phyloP scores from a whole-genome alignment of 2,329 filamentous ascomycete species.

The Zasmidium angulare region DNA sequence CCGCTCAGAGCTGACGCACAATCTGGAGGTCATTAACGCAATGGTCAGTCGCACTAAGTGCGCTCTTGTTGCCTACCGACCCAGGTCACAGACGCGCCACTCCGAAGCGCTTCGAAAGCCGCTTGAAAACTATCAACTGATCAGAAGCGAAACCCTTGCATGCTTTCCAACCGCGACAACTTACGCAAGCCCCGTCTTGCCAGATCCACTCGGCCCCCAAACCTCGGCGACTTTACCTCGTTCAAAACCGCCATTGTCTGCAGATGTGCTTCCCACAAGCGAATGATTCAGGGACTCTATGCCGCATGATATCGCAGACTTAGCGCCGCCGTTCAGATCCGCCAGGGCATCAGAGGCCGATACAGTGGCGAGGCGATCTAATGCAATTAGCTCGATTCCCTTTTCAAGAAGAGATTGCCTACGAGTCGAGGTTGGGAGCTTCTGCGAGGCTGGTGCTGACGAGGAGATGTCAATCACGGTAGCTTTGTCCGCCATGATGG shows the following conservation, averaged over 20 bases:
- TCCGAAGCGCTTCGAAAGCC: slow-evolving; percentile 60
- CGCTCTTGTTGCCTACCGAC: slow-evolving; percentile 63
- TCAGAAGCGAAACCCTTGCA: background rate
- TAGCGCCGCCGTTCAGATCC: background rate
- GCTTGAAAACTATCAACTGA: slow-evolving; percentile 64
- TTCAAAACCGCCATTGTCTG: slow-evolving; percentile 55
- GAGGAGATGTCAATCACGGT: slow-evolving; percentile 8
- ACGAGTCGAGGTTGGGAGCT: slow-evolving; percentile 4
- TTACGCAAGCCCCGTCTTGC: slow-evolving; percentile 77
- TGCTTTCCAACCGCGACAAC: background rate
- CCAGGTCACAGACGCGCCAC: slow-evolving; percentile 70
- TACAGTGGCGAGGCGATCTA: slow-evolving; percentile 16
- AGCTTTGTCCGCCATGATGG: slow-evolving; percentile 6
- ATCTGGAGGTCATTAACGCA: background rate
- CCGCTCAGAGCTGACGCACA: slow-evolving; percentile 15
- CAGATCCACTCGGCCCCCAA: slow-evolving; percentile 81
- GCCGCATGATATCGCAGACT: slow-evolving; percentile 6
- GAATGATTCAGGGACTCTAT: slow-evolving; percentile 8
- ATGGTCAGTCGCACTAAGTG: background rate
- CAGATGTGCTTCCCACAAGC: background rate
- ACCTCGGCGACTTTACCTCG: slow-evolving; percentile 81
- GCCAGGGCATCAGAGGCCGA: slow-evolving; percentile 11
- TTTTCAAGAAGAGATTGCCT: background rate
- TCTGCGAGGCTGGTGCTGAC: background rate
- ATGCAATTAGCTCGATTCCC: background rate